These are phyloP conservation scores for Grigorovia jiainica DNA, from an alignment of 805 yeast species.

Conservation along the genomic window DNA sequence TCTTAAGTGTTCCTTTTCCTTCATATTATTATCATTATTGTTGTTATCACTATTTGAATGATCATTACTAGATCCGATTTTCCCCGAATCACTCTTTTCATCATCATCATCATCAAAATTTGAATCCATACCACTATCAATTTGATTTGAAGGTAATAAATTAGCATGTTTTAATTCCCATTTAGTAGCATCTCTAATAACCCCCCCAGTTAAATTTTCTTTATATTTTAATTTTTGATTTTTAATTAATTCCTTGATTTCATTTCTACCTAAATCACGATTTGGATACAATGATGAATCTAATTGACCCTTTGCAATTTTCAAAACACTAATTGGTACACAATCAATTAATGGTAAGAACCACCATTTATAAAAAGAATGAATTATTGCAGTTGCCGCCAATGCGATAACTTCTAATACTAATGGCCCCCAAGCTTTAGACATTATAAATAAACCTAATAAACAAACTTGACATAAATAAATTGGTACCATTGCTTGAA, in stretches of 20 bases:
- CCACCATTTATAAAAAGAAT: conserved; percentile 46
- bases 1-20: conserved; percentile 3
- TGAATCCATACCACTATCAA: not conserved
- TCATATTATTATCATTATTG: not conserved
- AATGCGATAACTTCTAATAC: conserved; percentile 56
- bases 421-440: conserved; percentile 70
- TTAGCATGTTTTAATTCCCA: conserved; percentile 24
- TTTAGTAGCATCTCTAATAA: conserved; percentile 23
- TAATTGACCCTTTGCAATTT: conserved; percentile 31
- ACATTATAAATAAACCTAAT: conserved; percentile 63
- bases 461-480: conserved; percentile 65
- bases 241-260: conserved; percentile 45
- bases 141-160: conserved; percentile 15
- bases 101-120: not conserved
- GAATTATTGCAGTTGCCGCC: conserved; percentile 48
- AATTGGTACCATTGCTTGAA: conserved; percentile 62
- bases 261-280: conserved; percentile 55
- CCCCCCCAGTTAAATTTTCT: conserved; percentile 18
- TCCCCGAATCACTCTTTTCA: not conserved
- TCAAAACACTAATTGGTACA: conserved; percentile 56
- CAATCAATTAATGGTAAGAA: conserved; percentile 57
- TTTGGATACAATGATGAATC: conserved; percentile 42
- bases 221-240: conserved; percentile 17
- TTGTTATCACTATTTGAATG: not conserved
- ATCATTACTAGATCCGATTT: conserved; percentile 1